Evolutionary conservation across 805 yeast genomes (phyloP), one percentile per base, ranked within the genome.

Genomic region (Pichia paraexigua): DNA sequence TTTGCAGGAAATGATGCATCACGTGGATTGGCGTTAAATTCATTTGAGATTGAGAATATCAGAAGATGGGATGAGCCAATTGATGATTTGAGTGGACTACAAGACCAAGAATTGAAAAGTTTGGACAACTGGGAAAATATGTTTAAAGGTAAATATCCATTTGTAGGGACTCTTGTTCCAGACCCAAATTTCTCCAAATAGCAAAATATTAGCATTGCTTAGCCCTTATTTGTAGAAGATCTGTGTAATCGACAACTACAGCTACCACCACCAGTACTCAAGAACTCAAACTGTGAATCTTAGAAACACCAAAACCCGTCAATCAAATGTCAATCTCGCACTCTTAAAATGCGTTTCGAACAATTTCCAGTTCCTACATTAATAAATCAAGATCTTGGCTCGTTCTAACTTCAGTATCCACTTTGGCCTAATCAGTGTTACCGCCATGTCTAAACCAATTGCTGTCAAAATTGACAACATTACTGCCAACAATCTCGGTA

Each of bases 1-100:
- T 92, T 92, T 74, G 97, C 97, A 0, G 98, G 98, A 1, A 85
- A 87, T 58, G 98, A 92, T 69, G 97, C 97, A 4, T 85, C 95
- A 0, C 75, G 98, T 57, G 98, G 97, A 0, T 76, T 92, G 51
- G 97, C 97, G 0, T 72, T 79, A 60, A 91, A 90, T 67, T 86
- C 95, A 18, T 92, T 91, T 68, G 97, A 90, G 47, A 15, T 52
- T 60, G 79, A 73, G 49, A 75, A 74, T 64, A 71, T 94, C 27
- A 85, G 82, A 40, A 77, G 83, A 11, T 71, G 87, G 63, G 87
- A 83, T 55, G 74, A 85, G 62, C 95, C 95, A 6, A 77, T 94
- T 53, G 99, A 94, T 62, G 70, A 71, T 7, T 73, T 94, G 52
- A 61, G 67, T 0, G 92, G 81, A 56, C 75, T 94, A 58, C 69